Base-by-base conservation (phyloP, 202 grass and related monocot genomes). In the Eragrostis tef region DNA sequence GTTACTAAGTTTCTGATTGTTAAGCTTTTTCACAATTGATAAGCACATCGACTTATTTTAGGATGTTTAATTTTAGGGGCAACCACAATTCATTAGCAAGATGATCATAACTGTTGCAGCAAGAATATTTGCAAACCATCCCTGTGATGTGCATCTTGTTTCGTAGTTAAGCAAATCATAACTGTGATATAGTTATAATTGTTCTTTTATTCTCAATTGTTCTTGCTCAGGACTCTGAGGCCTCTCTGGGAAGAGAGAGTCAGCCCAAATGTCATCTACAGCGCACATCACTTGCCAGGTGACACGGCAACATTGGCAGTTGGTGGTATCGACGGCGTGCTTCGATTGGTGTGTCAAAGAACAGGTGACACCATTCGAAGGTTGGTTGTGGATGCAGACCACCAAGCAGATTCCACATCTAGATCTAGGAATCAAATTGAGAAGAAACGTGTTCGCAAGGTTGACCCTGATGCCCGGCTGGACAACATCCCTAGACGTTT, bases 261-360 rank as follows among this genome's bases (percentile, higher is more conserved):
- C 50, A 98, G 95, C 81, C 92, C 95, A 41, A 98, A 94, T 66
- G 95, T 98, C 75, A 87, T 98, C 59, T 98, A 98, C 63, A 85
- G 81, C 4, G 42, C 41, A n/a, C 79, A 94, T 71, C 95, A 94
- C 78, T 74, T 98, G 70, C 63, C 71, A 1, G 90, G 80, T 58
- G 95, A 94, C 66, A 87, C 26, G 11, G 73, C 87, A 14, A 81
- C 46, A 0, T 80, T 98, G 60, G 95, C 73, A 17, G 50, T 91
- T 58, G 92, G 95, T 45, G 92, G 95, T 51, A 86, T 94, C 1
- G 95, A 98, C 9, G 92, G 95, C 14, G 83, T 98, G 22, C 92
- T 98, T 69, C 95, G 90, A 31, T 77, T 98, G 44, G 66, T 94
- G 73, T 83, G 86, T 57, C 92, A 94, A 85, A 93, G 57, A 60